Base-by-base conservation (phyloP, 1,139 yeast species). In the Scheffersomyces segobiensis region DNA sequence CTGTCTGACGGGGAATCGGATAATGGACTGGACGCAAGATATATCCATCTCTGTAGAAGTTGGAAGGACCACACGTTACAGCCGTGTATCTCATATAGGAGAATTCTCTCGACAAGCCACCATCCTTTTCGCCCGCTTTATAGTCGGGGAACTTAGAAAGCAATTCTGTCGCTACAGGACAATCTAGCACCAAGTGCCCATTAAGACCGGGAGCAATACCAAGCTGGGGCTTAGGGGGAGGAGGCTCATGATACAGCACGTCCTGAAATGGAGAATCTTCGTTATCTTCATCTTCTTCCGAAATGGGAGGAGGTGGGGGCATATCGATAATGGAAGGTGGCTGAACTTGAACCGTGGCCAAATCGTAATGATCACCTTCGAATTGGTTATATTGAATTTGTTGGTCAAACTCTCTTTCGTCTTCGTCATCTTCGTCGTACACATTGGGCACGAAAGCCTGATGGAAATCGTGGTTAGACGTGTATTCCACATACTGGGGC, bases 21-120 rank as follows among this genome's bases (percentile, higher is more conserved):
- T 80, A 80, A 65, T 80, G 83, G 18, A 78, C 77, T 1, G 82
- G 84, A 59, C 84, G 71, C 59, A 80, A 71, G 56, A 79, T 77
- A 65, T 78, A 80, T 1, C 82, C 82, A 60, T 79, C 82, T 50
- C 79, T 71, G 60, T 75, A 74, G 63, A 80, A 80, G 62, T 80
- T 80, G 7, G 82, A 78, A 18, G 84, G 84, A 0, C 84, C 84
- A 69, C 84, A 80, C 1, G 84, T 80, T 8, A 79, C 83, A 14
- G 84, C 84, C 1, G 83, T 78, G 65, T 80, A 80, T 69, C 84
- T 72, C 84, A 80, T 80, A 64, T 78, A 79, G 20, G 82, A 76
- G 62, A 80, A 80, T 62, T 80, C 84, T 69, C 84, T 70, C 12
- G 80, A 71, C 56, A 79, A 71, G 1, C 82, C 83, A 12, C 81